Percentiles rank a stretch among this genome's conserved stretches.
Conservation (phyloP, 176 grass and related monocot species). For the Oryza rufipogon region DNA sequence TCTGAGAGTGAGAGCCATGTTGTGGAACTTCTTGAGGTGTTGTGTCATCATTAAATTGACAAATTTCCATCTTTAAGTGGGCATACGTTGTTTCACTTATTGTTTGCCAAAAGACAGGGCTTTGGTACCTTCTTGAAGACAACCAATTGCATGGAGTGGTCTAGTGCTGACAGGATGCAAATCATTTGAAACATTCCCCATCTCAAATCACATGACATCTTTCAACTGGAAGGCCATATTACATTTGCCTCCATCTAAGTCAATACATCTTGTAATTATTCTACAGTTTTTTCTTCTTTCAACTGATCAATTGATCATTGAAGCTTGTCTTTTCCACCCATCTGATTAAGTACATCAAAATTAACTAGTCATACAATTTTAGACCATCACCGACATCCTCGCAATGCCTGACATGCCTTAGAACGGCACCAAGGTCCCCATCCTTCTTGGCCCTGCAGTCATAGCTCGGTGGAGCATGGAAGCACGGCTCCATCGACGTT, state of each 20-base stretch:
- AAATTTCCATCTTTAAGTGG: neutral
- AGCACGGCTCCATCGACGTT: conserved; percentile 85
- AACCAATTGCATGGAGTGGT: neutral
- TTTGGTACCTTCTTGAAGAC: neutral
- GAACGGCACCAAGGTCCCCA: conserved; percentile 46
- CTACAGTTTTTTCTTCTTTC: neutral
- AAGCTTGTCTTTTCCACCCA: neutral
- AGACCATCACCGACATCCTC: conserved; percentile 60
- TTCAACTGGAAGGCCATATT: neutral
- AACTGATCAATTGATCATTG: neutral
- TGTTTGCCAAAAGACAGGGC: neutral
- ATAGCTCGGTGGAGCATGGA: conserved; percentile 59
- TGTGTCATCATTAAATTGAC: neutral
- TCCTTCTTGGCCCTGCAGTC: conserved; percentile 64
- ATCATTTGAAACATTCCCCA: neutral
- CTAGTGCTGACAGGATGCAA: neutral
- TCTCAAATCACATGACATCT: neutral
- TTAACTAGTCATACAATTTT: conserved; percentile 52
- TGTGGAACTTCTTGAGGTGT: neutral
- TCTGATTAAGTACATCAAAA: neutral
- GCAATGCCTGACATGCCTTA: conserved; percentile 57
- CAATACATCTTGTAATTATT: neutral
- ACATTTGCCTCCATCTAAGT: neutral
- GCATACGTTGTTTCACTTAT: neutral
- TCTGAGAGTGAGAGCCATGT: neutral